Percentiles rank a stretch among this genome's conserved stretches.
Conservation (phyloP, 768 basidiomycete genomes). For the Infundibulicybe gibba region DNA sequence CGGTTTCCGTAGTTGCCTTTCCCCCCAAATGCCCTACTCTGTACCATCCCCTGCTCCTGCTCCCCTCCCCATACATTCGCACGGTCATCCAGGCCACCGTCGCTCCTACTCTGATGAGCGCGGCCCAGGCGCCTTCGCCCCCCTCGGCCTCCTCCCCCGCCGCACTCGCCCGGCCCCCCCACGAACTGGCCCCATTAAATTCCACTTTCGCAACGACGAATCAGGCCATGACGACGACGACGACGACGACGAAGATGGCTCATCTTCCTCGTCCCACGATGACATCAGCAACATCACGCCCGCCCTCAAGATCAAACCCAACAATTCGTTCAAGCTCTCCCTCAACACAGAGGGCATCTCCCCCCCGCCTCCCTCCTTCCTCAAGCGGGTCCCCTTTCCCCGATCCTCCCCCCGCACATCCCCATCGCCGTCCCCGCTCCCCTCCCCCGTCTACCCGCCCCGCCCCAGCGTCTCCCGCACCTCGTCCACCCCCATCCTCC, state of each 20-base stretch:
- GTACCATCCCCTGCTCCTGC: constrained; percentile 15
- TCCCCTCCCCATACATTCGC: constrained; percentile 19
- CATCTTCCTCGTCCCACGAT: constrained; percentile 1
- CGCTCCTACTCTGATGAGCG: constrained; percentile 34
- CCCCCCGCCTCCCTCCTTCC: constrained; percentile 16
- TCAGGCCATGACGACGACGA: constrained; percentile 22
- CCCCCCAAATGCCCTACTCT: constrained; percentile 25
- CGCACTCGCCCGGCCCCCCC: constrained; percentile 2
- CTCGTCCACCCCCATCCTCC: constrained; percentile 39
- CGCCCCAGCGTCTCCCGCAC: constrained; percentile 32
- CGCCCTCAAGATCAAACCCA: constrained; percentile 17
- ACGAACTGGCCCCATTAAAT: constrained; percentile 14
- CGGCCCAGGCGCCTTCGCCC: constrained; percentile 45
- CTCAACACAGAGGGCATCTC: constrained; percentile 6
- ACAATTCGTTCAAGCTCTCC: constrained; percentile 12
- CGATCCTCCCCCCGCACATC: constrained; percentile 25
- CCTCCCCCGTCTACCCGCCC: constrained; percentile 4
- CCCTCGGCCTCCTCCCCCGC: constrained; percentile 41
- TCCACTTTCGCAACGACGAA: constrained; percentile 22
- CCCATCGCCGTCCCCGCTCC: constrained; percentile 10
- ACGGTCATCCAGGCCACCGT: constrained; percentile 30
- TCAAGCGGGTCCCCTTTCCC: constrained; percentile 39
- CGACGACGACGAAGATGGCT: constrained; percentile 18
- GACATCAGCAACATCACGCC: constrained; percentile 17
- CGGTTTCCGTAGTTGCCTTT: too few species aligned